Base-by-base conservation (phyloP, 768 basidiomycete genomes). In the Auricularia auricula-judae region DNA sequence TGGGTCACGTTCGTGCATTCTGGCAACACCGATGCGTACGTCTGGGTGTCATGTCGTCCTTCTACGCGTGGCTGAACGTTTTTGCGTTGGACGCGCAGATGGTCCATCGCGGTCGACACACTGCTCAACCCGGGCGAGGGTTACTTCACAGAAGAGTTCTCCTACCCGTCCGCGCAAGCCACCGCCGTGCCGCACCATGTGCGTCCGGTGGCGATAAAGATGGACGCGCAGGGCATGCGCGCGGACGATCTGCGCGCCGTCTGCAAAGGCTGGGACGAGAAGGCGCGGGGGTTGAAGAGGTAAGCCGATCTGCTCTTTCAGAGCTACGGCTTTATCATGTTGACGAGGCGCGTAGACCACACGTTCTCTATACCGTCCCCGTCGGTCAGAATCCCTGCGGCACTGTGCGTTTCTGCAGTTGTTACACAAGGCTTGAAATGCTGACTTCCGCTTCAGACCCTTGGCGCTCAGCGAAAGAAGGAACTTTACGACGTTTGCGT, bases 321-420 rank as follows among this genome's bases (percentile, higher is more conserved):
- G 4, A 47, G 29, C 29, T 29, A 2, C 29, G 29, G 29, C 29
- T 29, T 29, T 2, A 29, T 29, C 29, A 36, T 11, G 36, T 53
- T 34, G 36, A 53, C 23, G 36, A 62, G 29, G 35, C 18, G 61
- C 36, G 3, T 64, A 87, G 86, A 42, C 88, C 88, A 51, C 86
- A 81, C 69, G 81, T 89, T 34, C 78, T 90, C 73, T 90, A 90
- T 71, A 87, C 84, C 3, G 78, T 91, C 8, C 88, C 90, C 0
- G 80, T 89, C 21, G 89, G 89, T 29, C 90, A 93, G 74, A 93
- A 93, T 72, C 92, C 91, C 3, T 87, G 85, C 4, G 91, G 91
- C n/a, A 76, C 81, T 23, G 86, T 87, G 65, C 75, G 84, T 76
- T n/a, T 8, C 16, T 59, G 34, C 36, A 29, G 43, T 47, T 29